A percentile compares a stretch with the other conserved stretches of the same genome.
These are phyloP conservation scores for Suhomyces bokatorum DNA, from an alignment of 1,139 yeast species.

Conservation along the genomic window DNA sequence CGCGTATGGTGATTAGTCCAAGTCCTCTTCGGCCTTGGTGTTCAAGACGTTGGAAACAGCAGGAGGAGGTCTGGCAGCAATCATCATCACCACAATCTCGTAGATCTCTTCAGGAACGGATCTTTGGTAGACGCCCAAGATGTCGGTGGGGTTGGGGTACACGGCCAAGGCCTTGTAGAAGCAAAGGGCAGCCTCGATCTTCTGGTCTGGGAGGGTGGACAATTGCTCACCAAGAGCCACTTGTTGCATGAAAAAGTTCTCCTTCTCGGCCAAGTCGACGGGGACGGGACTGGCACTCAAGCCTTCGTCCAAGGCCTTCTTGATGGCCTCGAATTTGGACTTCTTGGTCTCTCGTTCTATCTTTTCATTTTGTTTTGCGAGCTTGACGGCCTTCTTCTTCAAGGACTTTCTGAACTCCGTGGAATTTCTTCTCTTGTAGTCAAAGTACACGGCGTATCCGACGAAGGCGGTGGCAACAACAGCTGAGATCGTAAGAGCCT, in stretches of 20 bases:
- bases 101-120: conserved; percentile 79
- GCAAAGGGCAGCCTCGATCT: conserved; percentile 78
- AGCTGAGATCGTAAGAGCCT: conserved; percentile 49
- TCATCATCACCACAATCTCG: conserved; percentile 82
- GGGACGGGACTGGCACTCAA: conserved; percentile 76
- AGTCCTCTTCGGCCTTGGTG: conserved; percentile 39
- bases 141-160: conserved; percentile 92
- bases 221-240: conserved; percentile 83
- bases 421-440: conserved; percentile 84
- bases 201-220: conserved; percentile 56
- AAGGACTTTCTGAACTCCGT: conserved; percentile 77
- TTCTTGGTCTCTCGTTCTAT: conserved; percentile 61
- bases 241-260: conserved; percentile 75
- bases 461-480: conserved; percentile 53
- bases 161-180: conserved; percentile 95
- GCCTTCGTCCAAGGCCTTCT: conserved; percentile 61
- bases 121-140: conserved; percentile 85
- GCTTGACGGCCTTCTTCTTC: conserved; percentile 61
- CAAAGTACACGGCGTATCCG: conserved; percentile 87
- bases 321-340: conserved; percentile 60
- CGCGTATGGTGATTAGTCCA: conserved; percentile 28
- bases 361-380: conserved; percentile 56
- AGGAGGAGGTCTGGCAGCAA: conserved; percentile 86
- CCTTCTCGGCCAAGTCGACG: conserved; percentile 66
- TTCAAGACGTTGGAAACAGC: conserved; percentile 71